phyloP scores from a whole-genome alignment of 495 filamentous ascomycete genomes.

The Aspergillus nanangensis region DNA sequence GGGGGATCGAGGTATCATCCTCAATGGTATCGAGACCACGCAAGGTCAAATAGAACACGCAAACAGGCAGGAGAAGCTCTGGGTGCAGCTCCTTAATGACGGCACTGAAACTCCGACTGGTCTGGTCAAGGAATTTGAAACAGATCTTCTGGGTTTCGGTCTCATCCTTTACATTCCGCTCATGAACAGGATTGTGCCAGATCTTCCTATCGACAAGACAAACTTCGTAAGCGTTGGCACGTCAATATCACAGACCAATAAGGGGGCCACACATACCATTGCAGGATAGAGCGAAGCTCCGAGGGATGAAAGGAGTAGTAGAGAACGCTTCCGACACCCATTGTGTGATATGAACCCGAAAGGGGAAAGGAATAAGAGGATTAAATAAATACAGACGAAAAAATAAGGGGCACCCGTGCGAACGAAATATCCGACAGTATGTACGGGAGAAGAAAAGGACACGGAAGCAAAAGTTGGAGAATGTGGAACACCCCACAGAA shows the following conservation, averaged over 20 bases:
- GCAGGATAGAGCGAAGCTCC: constrained; percentile 79
- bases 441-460: too few species aligned
- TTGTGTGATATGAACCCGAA: constrained; percentile 23
- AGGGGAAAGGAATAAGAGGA: constrained; percentile 2
- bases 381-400: neutral
- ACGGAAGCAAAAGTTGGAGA: too few species aligned
- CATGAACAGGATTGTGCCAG: constrained; percentile 92
- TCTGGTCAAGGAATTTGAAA: constrained; percentile 81
- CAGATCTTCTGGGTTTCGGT: constrained; percentile 67
- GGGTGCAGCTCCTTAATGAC: constrained; percentile 96
- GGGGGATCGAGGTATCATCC: constrained; percentile 91
- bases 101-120: constrained; percentile 86
- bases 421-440: too few species aligned
- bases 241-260: neutral
- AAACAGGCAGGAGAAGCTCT: constrained; percentile 83
- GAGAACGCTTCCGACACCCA: constrained; percentile 54
- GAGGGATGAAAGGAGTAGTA: constrained; percentile 76
- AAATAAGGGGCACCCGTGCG: neutral
- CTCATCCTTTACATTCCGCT: constrained; percentile 73
- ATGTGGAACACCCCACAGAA: too few species aligned
- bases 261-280: constrained; percentile 64
- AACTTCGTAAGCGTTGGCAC: constrained; percentile 15
- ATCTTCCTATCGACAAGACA: constrained; percentile 65
- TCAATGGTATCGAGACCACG: constrained; percentile 94
- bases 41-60: constrained; percentile 89